These are phyloP conservation scores for Penicillium steckii DNA, from an alignment of 495 filamentous ascomycete genomes.

Conservation along the genomic window DNA sequence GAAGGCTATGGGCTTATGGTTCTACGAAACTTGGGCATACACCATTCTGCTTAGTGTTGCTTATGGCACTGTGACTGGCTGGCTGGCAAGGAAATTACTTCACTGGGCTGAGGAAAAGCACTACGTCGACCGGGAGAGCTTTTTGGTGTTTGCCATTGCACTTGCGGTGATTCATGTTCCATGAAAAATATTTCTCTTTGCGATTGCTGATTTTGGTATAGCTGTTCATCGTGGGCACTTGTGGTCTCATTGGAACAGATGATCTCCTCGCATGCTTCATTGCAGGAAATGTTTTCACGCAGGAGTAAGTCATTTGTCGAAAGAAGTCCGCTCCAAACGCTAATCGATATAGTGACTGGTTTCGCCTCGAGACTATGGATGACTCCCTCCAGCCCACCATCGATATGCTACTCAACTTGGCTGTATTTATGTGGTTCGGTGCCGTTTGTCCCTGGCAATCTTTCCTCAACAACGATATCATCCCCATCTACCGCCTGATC, in stretches of 20 bases:
- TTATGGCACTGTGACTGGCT: conserved; percentile 78
- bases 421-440: conserved; percentile 91
- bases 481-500: conserved; percentile 77
- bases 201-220: conserved; percentile 19
- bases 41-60: conserved; percentile 74
- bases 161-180: conserved; percentile 60
- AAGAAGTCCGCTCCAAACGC: background rate
- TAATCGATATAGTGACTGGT: conserved; percentile 67
- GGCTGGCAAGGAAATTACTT: conserved; percentile 75
- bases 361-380: conserved; percentile 81
- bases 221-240: conserved; percentile 83
- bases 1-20: conserved; percentile 77
- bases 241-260: conserved; percentile 87
- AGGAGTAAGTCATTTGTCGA: conserved; percentile 53
- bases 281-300: conserved; percentile 87
- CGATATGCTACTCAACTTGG: conserved; percentile 81
- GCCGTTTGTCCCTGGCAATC: conserved; percentile 79
- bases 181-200: background rate
- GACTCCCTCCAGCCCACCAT: conserved; percentile 90
- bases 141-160: conserved; percentile 85
- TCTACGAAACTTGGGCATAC: conserved; percentile 85
- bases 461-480: conserved; percentile 66
- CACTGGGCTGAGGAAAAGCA: conserved; percentile 80
- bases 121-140: conserved; percentile 88
- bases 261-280: conserved; percentile 93